Percentiles rank a stretch among this genome's conserved stretches.
Conservation (phyloP, 2,329 filamentous ascomycete species). For the Ophiosphaerella narmari region DNA sequence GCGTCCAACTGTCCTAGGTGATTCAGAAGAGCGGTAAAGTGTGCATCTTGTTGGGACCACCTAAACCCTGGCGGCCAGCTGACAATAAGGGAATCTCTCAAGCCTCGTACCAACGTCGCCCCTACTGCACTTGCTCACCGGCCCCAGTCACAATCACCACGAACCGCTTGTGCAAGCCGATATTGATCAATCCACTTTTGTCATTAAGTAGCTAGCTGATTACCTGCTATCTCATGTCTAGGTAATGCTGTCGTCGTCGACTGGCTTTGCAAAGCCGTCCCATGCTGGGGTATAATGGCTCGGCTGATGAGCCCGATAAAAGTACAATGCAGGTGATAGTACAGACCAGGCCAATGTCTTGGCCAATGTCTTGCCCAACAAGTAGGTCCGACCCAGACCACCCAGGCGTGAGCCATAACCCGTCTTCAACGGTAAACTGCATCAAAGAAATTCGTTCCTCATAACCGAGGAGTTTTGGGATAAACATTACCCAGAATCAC, state of each 20-base stretch:
- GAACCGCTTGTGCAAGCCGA: not conserved
- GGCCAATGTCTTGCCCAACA: slow-evolving; percentile 25
- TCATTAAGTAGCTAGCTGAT: slow-evolving; percentile 42
- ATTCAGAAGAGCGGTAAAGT: slow-evolving; percentile 48
- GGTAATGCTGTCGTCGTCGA: slow-evolving; percentile 33
- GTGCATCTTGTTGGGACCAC: slow-evolving; percentile 40
- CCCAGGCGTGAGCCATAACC: slow-evolving; percentile 45
- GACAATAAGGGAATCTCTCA: slow-evolving; percentile 20
- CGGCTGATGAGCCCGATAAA: slow-evolving; percentile 36
- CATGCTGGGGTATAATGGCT: slow-evolving; percentile 42
- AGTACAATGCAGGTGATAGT: slow-evolving; percentile 50
- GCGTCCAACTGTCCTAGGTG: slow-evolving; percentile 29
- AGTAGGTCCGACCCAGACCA: slow-evolving; percentile 27
- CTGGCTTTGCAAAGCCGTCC: slow-evolving; percentile 25
- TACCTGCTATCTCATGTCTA: slow-evolving; percentile 36
- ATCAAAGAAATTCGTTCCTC: slow-evolving; percentile 44
- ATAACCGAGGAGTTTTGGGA: slow-evolving; percentile 42
- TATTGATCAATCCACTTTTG: slow-evolving; percentile 38
- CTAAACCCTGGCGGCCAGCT: slow-evolving; percentile 19
- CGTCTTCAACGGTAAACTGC: slow-evolving; percentile 34
- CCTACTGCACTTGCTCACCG: slow-evolving; percentile 16
- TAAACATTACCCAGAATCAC: slow-evolving; percentile 35
- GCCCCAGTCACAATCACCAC: slow-evolving; percentile 16
- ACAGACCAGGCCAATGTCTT: slow-evolving; percentile 39
- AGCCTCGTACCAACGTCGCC: slow-evolving; percentile 9